Evolutionary conservation across 2,329 filamentous ascomycete species (phyloP).

Genomic region (Tetracladium maxilliforme): DNA sequence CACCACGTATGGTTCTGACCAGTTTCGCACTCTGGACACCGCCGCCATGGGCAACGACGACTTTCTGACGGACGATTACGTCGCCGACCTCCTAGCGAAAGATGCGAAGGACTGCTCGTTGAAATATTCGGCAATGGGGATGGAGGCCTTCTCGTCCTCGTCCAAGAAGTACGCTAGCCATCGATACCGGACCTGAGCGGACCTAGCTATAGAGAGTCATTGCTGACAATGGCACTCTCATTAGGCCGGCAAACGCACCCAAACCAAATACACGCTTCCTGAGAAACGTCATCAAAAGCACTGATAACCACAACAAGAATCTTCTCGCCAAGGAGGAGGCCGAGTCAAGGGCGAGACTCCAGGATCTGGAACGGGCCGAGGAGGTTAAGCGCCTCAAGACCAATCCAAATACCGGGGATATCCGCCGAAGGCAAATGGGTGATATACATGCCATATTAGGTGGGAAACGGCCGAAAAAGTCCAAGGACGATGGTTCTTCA

Average conservation of each 20-base stretch:
- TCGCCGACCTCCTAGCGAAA: slow-evolving; percentile 63
- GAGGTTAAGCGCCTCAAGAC: slow-evolving; percentile 22
- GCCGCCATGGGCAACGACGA: slow-evolving; percentile 15
- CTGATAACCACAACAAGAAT: slow-evolving; percentile 77
- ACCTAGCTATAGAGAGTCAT: slow-evolving; percentile 1
- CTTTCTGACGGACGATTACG: slow-evolving; percentile 60
- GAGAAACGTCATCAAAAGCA: slow-evolving; percentile 75
- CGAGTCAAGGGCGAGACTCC: slow-evolving; percentile 60
- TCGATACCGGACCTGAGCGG: slow-evolving; percentile 4
- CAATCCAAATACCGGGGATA: slow-evolving; percentile 33
- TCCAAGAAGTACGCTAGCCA: slow-evolving; percentile 26
- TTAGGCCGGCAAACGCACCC: slow-evolving; percentile 50
- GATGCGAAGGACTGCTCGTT: slow-evolving; percentile 64
- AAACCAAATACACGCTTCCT: slow-evolving; percentile 90
- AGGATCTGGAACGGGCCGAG: slow-evolving; percentile 36
- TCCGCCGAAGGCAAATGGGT: slow-evolving; percentile 41
- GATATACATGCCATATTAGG: slow-evolving; percentile 44
- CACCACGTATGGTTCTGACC: too few relatives aligned
- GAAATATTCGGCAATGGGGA: slow-evolving; percentile 60
- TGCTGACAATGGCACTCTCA: slow-evolving; percentile 5
- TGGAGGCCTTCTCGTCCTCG: slow-evolving; percentile 49
- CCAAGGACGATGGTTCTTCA: slow-evolving; percentile 5
- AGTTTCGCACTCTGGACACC: slow-evolving; percentile 2
- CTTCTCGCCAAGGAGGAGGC: slow-evolving; percentile 72
- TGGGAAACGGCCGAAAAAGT: slow-evolving; percentile 11